These are phyloP conservation scores for Cryphonectria radicalis DNA, from an alignment of 2,329 filamentous ascomycete species.

Conservation along the genomic window DNA sequence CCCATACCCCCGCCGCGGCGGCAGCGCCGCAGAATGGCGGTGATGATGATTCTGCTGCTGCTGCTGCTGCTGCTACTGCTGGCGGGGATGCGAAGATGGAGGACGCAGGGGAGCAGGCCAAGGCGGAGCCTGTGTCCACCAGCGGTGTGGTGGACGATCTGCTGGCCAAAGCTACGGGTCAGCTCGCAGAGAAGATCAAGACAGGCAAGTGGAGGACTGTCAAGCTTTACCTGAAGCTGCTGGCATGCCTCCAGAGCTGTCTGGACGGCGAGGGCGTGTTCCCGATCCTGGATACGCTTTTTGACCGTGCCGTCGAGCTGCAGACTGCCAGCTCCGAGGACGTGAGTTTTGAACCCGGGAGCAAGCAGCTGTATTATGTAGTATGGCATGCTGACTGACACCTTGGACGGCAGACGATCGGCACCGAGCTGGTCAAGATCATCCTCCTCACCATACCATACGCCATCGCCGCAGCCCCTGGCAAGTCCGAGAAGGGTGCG, in stretches of 20 bases:
- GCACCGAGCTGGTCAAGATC: conserved; percentile 92
- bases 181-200: conserved; percentile 69
- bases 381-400: background rate
- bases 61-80: conserved; percentile 20
- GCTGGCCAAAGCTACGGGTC: conserved; percentile 63
- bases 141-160: conserved; percentile 72
- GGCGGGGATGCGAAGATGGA: conserved; percentile 24
- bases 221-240: conserved; percentile 86
- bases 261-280: conserved; percentile 87
- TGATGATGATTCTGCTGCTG: conserved; percentile 15
- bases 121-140: conserved; percentile 23
- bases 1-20: conserved; percentile 39
- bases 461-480: conserved; percentile 74
- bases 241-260: conserved; percentile 82
- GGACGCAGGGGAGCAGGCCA: conserved; percentile 18
- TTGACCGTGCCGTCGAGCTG: conserved; percentile 85
- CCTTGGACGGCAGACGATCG: conserved; percentile 56
- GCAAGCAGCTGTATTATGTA: background rate
- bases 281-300: conserved; percentile 84
- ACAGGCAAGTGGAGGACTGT: conserved; percentile 85
- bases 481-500: conserved; percentile 70
- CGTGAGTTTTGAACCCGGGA: conserved; percentile 55
- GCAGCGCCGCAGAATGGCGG: conserved; percentile 40
- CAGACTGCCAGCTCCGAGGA: conserved; percentile 94
- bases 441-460: conserved; percentile 95